Conservation (phyloP, 495 filamentous ascomycete genomes). For the Talaromyces proteolyticus region DNA sequence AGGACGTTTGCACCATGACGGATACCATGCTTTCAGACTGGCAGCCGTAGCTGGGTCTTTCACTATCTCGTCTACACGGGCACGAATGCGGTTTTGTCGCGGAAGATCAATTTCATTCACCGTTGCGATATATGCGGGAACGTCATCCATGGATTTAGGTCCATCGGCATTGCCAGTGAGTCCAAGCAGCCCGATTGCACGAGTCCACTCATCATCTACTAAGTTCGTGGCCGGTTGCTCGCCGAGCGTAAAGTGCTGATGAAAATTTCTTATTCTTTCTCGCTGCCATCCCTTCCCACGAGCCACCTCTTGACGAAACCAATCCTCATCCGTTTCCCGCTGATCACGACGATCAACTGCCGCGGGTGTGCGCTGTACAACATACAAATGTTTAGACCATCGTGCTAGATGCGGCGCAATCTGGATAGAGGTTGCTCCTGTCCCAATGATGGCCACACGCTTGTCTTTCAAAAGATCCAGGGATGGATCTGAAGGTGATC, state of each 20-base stretch:
- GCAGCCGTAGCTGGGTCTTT: conserved; percentile 15
- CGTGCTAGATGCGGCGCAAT: conserved; percentile 26
- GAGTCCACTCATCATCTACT: conserved; percentile 36
- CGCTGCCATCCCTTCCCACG: conserved; percentile 37
- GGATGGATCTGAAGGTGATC: conserved; percentile 30
- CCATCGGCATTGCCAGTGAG: background rate
- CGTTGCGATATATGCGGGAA: background rate
- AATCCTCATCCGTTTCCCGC: conserved; percentile 37
- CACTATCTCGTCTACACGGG: conserved; percentile 26
- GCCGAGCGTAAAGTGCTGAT: conserved; percentile 15
- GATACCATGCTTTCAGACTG: conserved; percentile 25
- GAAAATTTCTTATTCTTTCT: conserved; percentile 28
- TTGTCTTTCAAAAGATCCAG: conserved; percentile 35
- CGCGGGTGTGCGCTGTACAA: conserved; percentile 48
- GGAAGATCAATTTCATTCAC: conserved; percentile 9
- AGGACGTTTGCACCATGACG: conserved; percentile 25
- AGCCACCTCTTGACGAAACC: conserved; percentile 33
- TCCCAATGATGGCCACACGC: conserved; percentile 41
- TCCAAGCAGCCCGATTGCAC: conserved; percentile 8
- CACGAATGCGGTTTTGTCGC: conserved; percentile 11
- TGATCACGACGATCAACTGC: conserved; percentile 43
- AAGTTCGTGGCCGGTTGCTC: conserved; percentile 16
- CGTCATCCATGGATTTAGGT: background rate
- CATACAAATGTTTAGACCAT: conserved; percentile 27
- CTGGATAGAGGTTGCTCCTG: conserved; percentile 42